Conservation (phyloP, 208 protist genomes). For the Wallacemonas sp. region DNA sequence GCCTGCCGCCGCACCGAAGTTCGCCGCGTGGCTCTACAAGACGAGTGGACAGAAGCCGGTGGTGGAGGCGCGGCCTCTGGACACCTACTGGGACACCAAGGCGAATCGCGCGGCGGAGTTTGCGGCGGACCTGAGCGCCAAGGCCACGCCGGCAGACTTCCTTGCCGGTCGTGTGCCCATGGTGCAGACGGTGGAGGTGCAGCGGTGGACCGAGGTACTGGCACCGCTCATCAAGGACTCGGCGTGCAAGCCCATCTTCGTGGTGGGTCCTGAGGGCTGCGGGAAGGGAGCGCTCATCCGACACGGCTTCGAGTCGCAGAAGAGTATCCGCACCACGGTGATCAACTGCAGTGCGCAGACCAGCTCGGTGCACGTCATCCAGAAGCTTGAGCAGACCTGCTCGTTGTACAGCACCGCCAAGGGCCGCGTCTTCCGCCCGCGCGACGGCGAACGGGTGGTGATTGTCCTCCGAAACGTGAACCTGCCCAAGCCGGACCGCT, state of each 20-base stretch:
- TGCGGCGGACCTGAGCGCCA: slow-evolving; percentile 41
- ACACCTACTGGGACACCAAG: slow-evolving; percentile 78
- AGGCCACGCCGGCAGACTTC: slow-evolving; percentile 57
- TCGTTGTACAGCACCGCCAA: slow-evolving; percentile 70
- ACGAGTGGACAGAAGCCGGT: slow-evolving; percentile 73
- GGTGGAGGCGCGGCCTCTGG: slow-evolving; percentile 74
- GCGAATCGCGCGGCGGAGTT: slow-evolving; percentile 63
- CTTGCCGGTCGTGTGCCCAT: slow-evolving; percentile 48
- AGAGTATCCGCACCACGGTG: slow-evolving; percentile 59
- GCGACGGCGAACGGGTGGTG: slow-evolving; percentile 92
- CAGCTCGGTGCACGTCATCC: slow-evolving; percentile 89
- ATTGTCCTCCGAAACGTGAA: slow-evolving; percentile 97
- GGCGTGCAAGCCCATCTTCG: slow-evolving; percentile 88
- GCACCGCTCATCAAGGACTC: slow-evolving; percentile 76
- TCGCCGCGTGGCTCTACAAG: slow-evolving; percentile 86
- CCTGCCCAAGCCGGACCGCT: slow-evolving; percentile 97
- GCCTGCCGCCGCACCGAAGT: slow-evolving; percentile 41
- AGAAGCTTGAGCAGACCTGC: slow-evolving; percentile 95
- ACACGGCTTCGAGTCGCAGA: slow-evolving; percentile 60
- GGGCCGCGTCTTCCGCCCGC: slow-evolving; percentile 93
- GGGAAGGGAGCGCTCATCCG: slow-evolving; percentile 93
- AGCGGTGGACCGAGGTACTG: slow-evolving; percentile 81
- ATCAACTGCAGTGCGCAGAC: slow-evolving; percentile 97
- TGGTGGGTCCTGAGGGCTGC: slow-evolving; percentile 96
- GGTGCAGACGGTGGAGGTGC: slow-evolving; percentile 93